These are phyloP conservation scores for Trichomonas vaginalis DNA, from an alignment of 208 protist genomes.

Conservation along the genomic window DNA sequence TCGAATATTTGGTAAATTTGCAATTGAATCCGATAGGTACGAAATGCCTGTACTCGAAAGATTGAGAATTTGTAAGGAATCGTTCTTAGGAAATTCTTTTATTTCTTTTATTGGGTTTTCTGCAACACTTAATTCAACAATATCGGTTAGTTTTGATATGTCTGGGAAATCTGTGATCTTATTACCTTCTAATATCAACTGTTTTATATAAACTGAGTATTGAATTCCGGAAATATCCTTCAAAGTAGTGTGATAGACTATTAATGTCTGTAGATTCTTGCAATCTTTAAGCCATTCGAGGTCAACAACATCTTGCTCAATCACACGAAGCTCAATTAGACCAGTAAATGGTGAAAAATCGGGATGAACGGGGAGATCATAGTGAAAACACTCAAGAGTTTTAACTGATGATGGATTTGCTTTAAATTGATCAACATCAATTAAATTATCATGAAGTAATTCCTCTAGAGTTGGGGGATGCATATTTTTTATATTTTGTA, in stretches of 20 bases:
- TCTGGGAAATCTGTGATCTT: background rate
- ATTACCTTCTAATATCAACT: background rate
- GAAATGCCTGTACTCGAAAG: background rate
- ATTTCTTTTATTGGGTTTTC: background rate
- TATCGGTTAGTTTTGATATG: background rate
- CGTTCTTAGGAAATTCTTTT: background rate
- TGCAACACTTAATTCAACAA: background rate
- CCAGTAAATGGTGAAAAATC: background rate
- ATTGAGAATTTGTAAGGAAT: background rate
- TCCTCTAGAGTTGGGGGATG: background rate
- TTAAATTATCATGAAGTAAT: background rate
- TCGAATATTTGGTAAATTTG: background rate
- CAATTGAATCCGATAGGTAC: background rate
- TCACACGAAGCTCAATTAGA: background rate
- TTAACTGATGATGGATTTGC: background rate
- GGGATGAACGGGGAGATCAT: background rate
- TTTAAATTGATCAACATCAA: background rate
- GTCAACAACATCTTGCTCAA: conserved; percentile 1
- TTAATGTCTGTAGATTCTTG: background rate
- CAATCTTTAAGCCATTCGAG: background rate
- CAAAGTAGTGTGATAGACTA: background rate
- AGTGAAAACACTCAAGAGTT: conserved; percentile 4
- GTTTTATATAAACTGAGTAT: background rate
- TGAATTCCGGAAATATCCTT: background rate
- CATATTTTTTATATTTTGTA: background rate